Evolutionary conservation across 768 basidiomycete genomes (phyloP).

Genomic region (Nidularia sp.): DNA sequence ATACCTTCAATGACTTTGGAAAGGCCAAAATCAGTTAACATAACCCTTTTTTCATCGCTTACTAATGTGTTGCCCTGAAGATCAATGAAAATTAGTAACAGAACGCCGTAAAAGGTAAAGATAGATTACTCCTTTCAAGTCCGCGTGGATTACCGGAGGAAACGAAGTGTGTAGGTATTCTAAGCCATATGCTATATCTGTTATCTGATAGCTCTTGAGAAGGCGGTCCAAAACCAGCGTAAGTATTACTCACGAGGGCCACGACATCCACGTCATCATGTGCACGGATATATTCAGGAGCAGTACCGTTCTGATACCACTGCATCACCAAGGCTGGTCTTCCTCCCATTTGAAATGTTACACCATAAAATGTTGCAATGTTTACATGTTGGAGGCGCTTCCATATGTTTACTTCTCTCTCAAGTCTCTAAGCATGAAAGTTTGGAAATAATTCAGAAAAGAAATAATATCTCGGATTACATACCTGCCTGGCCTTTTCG

Average conservation of each 20-base stretch:
- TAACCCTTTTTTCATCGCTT: constrained; percentile 19
- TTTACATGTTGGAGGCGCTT: constrained; percentile 35
- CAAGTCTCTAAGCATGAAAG: constrained; percentile 27
- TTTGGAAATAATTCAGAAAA: neutral
- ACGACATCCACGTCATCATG: constrained; percentile 8
- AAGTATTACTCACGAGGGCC: constrained; percentile 8
- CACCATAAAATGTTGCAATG: constrained; percentile 36
- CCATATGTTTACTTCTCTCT: constrained; percentile 37
- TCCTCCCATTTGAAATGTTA: constrained; percentile 25
- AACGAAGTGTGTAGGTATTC: constrained; percentile 31
- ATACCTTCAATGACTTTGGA: constrained; percentile 23
- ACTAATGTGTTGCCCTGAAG: constrained; percentile 34
- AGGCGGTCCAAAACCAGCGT: neutral
- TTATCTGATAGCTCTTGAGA: constrained; percentile 21
- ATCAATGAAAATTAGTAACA: neutral
- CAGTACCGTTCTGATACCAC: constrained; percentile 29
- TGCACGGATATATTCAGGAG: constrained; percentile 12
- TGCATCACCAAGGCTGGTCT: constrained; percentile 33
- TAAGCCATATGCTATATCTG: constrained; percentile 31
- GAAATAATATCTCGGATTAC: neutral
- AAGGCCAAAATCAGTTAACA: constrained; percentile 28
- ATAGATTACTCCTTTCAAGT: constrained; percentile 34
- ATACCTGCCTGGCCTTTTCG: constrained; percentile 12
- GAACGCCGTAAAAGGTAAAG: neutral
- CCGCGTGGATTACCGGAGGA: constrained; percentile 38